Evolutionary conservation across 129 eudicot genomes (phyloP).

Genomic region (Arctium lappa): DNA sequence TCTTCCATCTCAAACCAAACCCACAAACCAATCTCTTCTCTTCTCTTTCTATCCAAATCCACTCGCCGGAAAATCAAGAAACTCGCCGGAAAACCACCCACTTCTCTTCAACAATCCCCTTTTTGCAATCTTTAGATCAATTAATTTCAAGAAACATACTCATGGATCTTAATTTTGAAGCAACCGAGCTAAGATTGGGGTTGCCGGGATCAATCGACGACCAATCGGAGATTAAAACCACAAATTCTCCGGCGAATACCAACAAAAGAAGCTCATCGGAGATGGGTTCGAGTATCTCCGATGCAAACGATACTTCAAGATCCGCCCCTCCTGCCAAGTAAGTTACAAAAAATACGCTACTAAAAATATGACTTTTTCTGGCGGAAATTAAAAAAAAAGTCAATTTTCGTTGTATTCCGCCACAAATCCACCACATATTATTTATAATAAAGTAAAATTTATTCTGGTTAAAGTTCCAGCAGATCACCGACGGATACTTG

Average conservation of each 20-base stretch:
- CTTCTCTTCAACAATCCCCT: not conserved
- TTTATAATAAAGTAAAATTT: too few relatives aligned
- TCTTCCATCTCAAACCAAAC: slow-evolving; percentile 13
- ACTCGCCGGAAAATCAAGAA: not conserved
- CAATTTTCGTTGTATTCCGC: too few relatives aligned
- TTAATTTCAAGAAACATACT: slow-evolving; percentile 1
- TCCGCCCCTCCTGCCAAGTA: slow-evolving; percentile 63
- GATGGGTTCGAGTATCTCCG: slow-evolving; percentile 34
- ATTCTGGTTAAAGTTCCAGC: too few relatives aligned
- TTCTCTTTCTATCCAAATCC: not conserved
- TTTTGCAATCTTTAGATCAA: not conserved
- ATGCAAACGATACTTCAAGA: slow-evolving; percentile 31
- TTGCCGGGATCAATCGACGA: slow-evolving; percentile 57
- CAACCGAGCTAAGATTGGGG: slow-evolving; percentile 63
- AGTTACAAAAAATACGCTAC: slow-evolving; percentile 27
- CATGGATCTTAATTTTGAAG: slow-evolving; percentile 53
- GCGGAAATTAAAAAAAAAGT: too few relatives aligned
- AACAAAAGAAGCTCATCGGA: slow-evolving; percentile 64
- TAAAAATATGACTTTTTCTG: not conserved
- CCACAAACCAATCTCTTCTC: slow-evolving; percentile 24
- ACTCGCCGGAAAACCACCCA: not conserved
- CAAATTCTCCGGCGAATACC: slow-evolving; percentile 10
- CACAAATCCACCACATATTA: too few relatives aligned
- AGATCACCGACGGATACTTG: too few relatives aligned
- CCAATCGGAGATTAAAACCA: slow-evolving; percentile 24